A percentile compares a stretch with the other conserved stretches of the same genome.
These are phyloP conservation scores for Afroboletus lepidellus DNA, from an alignment of 1,284 basidiomycete species.

Conservation along the genomic window DNA sequence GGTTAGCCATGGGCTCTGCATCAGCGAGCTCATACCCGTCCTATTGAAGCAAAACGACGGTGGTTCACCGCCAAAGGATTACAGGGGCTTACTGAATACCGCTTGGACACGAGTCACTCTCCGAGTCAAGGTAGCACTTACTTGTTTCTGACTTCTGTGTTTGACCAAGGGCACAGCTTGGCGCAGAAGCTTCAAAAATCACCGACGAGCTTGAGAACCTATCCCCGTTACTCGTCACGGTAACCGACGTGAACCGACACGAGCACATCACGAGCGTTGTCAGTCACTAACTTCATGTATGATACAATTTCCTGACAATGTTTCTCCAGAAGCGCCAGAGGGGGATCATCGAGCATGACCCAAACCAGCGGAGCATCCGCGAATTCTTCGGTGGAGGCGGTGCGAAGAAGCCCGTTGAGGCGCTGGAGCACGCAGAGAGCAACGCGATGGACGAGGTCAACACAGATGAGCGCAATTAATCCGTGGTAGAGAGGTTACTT, in stretches of 20 bases:
- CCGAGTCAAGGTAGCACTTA: constrained; percentile 41
- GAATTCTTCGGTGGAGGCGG: constrained; percentile 71
- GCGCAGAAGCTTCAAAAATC: constrained; percentile 27
- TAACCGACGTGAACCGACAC: constrained; percentile 55
- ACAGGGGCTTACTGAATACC: constrained; percentile 63
- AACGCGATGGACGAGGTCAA: constrained; percentile 26
- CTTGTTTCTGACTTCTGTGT: neutral
- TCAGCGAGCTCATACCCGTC: constrained; percentile 60
- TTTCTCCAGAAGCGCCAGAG: constrained; percentile 62
- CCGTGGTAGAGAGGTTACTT: neutral
- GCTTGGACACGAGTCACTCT: constrained; percentile 65
- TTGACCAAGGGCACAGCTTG: constrained; percentile 28
- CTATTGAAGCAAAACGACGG: constrained; percentile 46
- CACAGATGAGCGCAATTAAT: constrained; percentile 8
- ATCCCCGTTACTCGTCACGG: constrained; percentile 41
- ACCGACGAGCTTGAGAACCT: constrained; percentile 21
- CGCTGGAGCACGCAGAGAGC: constrained; percentile 26
- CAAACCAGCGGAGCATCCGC: constrained; percentile 72
- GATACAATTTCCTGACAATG: neutral
- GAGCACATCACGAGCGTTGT: constrained; percentile 60
- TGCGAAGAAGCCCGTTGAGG: constrained; percentile 26
- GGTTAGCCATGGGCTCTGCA: constrained; percentile 80
- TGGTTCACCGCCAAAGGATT: constrained; percentile 34
- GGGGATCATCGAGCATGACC: constrained; percentile 78
- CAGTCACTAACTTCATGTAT: constrained; percentile 28